phyloP scores from a whole-genome alignment of 208 protist species.

The Leishmania tropica region DNA sequence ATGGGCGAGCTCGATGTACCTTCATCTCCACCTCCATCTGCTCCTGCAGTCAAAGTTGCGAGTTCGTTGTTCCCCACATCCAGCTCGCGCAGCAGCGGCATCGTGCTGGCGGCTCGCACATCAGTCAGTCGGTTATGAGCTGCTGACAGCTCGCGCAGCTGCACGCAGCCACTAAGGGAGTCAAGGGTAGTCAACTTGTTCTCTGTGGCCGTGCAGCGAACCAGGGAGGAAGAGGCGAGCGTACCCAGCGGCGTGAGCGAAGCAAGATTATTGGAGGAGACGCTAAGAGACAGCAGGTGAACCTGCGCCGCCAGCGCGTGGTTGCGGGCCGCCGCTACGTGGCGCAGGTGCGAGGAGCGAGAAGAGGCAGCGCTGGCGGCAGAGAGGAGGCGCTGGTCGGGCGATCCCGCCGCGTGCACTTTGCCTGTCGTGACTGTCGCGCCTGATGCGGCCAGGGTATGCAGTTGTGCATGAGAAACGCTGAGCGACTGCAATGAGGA shows the following conservation, averaged over 20 bases:
- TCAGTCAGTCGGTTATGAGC: slow-evolving; percentile 57
- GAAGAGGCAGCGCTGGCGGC: not conserved
- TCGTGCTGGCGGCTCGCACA: slow-evolving; percentile 33
- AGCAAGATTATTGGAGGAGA: slow-evolving; percentile 67
- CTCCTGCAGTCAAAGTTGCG: not conserved
- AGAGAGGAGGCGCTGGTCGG: not conserved
- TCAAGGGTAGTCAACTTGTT: slow-evolving; percentile 58
- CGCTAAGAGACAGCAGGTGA: slow-evolving; percentile 41
- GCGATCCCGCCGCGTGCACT: not conserved
- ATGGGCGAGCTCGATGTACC: not conserved
- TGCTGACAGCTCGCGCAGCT: slow-evolving; percentile 43
- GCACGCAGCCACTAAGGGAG: slow-evolving; percentile 44
- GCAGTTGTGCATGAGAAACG: slow-evolving; percentile 48
- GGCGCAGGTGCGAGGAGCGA: slow-evolving; percentile 38
- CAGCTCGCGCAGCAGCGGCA: slow-evolving; percentile 57
- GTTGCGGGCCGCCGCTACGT: slow-evolving; percentile 59
- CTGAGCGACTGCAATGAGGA: slow-evolving; percentile 40
- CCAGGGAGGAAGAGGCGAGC: slow-evolving; percentile 21
- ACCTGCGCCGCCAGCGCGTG: slow-evolving; percentile 44
- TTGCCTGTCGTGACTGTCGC: not conserved
- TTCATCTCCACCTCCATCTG: slow-evolving; percentile 13
- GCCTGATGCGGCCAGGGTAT: slow-evolving; percentile 3
- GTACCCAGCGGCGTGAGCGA: slow-evolving; percentile 46
- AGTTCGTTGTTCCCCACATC: slow-evolving; percentile 72
- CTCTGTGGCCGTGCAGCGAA: slow-evolving; percentile 13